Evolutionary conservation across 2,329 filamentous ascomycete genomes (phyloP), one percentile per base, ranked within the genome.

Genomic region (Cladophialophora psammophila): DNA sequence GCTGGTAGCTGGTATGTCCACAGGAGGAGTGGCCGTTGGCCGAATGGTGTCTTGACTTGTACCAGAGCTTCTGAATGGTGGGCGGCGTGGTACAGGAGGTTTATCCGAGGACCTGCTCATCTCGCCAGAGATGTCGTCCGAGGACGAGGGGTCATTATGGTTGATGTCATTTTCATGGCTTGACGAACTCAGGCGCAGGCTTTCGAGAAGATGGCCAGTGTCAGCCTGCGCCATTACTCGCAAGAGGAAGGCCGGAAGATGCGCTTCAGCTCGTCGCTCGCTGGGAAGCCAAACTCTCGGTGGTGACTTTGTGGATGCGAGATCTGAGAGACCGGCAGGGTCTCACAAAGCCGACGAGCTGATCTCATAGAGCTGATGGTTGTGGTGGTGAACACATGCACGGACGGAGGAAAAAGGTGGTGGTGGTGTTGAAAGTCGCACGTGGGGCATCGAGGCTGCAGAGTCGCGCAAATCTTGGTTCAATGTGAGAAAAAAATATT

Each of bases 1-100:
- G 70, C 78, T 77, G 58, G 74, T 69, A 63, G 79, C 77, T 54
- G 81, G 81, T n/a, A 83, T 81, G 58, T 78, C 77, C 60, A 83
- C 81, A 36, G 80, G 80, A 67, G 79, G 79, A 45, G 80, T 82
- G 54, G 75, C 76, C 68, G 78, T 79, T 10, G 69, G 60, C 31
- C 70, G 67, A 45, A 72, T 68, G 34, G 70, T 72, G n/a, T 71
- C 69, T 62, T 73, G 63, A 54, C 72, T 72, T 20, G 65, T 52
- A 10, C 64, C 65, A 15, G 70, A 69, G 20, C 55, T 57, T 57
- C 56, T 60, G 35, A 64, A 62, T 5, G 59, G 15, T 13, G 67
- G 69, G 15, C 71, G 67, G 35, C 59, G 67, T 20, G 60, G 34
- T 32, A 52, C 38, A 36, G 63, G 31, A 31, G 63, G 38, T 31